These are phyloP conservation scores for Chytriomyces sp. DNA, from an alignment of 192 early-diverging fungal genomes.

Conservation along the genomic window DNA sequence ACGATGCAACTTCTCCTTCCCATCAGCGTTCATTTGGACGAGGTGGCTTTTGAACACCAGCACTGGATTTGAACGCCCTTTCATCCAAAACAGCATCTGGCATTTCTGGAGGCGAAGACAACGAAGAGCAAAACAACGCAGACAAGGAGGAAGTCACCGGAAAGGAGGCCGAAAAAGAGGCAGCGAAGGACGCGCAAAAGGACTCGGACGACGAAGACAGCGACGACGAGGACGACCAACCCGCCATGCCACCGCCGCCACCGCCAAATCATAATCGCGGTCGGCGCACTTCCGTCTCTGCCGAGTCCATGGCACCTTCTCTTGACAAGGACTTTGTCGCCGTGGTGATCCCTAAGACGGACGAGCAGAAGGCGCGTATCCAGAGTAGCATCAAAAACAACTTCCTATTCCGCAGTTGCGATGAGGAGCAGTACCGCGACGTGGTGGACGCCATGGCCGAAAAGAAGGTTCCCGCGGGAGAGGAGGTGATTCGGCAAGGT, in stretches of 20 bases:
- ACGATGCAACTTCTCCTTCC: neutral
- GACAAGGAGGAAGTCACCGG: neutral
- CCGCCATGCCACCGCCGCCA: slow-evolving; percentile 52
- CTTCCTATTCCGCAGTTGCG: slow-evolving; percentile 92
- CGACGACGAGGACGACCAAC: slow-evolving; percentile 40
- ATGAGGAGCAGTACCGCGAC: slow-evolving; percentile 95
- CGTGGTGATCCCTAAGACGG: slow-evolving; percentile 86
- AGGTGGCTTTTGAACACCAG: neutral
- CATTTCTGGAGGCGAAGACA: too few species aligned
- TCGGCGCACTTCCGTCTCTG: slow-evolving; percentile 93
- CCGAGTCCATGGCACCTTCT: slow-evolving; percentile 99
- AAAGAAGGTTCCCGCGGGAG: slow-evolving; percentile 71
- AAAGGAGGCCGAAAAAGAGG: neutral
- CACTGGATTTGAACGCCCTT: too few species aligned
- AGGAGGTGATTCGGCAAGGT: slow-evolving; percentile 91
- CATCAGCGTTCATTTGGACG: neutral
- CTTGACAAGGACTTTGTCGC: slow-evolving; percentile 80
- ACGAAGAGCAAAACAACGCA: too few species aligned
- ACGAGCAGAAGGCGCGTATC: slow-evolving; percentile 84
- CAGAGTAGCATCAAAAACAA: slow-evolving; percentile 82
- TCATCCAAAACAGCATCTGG: too few species aligned
- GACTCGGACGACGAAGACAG: slow-evolving; percentile 61
- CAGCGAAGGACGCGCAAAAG: neutral
- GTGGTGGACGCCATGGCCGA: slow-evolving; percentile 97
- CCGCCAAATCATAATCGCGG: slow-evolving; percentile 78